Conservation (phyloP, 768 basidiomycete genomes). For the Tulasnella sp. region DNA sequence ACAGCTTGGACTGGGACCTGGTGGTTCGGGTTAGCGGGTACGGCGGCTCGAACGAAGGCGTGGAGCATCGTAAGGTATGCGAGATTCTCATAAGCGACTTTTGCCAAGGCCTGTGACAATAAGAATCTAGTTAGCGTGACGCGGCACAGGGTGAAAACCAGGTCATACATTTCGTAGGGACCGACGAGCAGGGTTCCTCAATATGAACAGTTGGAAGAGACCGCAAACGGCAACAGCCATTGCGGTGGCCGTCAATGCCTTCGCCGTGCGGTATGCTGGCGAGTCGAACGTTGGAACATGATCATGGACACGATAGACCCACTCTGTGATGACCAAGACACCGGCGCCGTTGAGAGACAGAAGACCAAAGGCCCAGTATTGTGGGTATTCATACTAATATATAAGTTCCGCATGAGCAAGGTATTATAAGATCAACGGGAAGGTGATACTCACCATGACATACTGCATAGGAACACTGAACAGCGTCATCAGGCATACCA, state of each 20-base stretch:
- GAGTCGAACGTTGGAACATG: constrained; percentile 21
- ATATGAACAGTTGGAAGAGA: constrained; percentile 25
- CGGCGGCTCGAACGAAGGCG: constrained; percentile 17
- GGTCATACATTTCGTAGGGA: constrained; percentile 20
- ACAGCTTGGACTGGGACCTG: constrained; percentile 18
- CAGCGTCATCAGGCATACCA: constrained; percentile 19
- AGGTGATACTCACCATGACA: constrained; percentile 12
- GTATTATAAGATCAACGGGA: not conserved
- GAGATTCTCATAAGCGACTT: constrained; percentile 18
- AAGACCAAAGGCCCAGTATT: constrained; percentile 19
- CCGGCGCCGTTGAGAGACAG: constrained; percentile 21
- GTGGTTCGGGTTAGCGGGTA: constrained; percentile 19
- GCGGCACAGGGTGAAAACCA: not conserved
- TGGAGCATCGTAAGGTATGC: constrained; percentile 22
- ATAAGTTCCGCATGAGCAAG: not conserved
- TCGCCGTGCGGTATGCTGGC: constrained; percentile 23
- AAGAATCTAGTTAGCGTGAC: not conserved
- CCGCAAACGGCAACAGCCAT: constrained; percentile 25
- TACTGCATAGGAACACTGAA: constrained; percentile 21
- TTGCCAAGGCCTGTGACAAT: not conserved
- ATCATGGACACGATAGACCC: constrained; percentile 22
- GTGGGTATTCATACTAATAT: constrained; percentile 19
- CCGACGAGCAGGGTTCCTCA: constrained; percentile 24
- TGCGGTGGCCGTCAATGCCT: constrained; percentile 22
- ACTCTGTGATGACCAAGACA: constrained; percentile 20